A percentile compares a stretch with the other conserved stretches of the same genome.
Conservation (phyloP, 2,329 filamentous ascomycete species). For the Botrytis fabae region DNA sequence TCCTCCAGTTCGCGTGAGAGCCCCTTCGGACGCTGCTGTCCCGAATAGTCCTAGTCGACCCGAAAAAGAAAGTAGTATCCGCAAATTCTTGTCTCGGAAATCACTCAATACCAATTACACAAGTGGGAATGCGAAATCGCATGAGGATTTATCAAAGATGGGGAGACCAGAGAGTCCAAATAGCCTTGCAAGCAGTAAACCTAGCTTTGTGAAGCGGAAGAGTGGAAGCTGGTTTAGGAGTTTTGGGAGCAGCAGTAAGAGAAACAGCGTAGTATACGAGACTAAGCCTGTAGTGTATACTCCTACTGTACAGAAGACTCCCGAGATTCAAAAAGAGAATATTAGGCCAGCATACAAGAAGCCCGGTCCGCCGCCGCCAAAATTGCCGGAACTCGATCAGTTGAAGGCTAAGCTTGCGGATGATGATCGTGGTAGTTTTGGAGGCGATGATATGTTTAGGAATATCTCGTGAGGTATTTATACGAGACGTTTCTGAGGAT, state of each 20-base stretch:
- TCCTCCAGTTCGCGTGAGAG: background rate
- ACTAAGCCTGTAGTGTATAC: conserved; percentile 8
- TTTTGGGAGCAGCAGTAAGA: conserved; percentile 32
- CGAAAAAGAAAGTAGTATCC: conserved; percentile 42
- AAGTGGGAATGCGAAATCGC: conserved; percentile 34
- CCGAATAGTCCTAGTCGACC: conserved; percentile 27
- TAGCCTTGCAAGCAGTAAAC: conserved; percentile 33
- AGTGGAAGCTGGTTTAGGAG: conserved; percentile 40
- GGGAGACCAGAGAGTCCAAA: conserved; percentile 37
- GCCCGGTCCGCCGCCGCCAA: conserved; percentile 40
- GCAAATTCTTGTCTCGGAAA: conserved; percentile 42
- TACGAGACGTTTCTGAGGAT: conserved; percentile 30
- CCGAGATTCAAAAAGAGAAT: conserved; percentile 26
- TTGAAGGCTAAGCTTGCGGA: conserved; percentile 39
- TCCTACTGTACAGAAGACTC: conserved; percentile 17
- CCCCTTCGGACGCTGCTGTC: conserved; percentile 25
- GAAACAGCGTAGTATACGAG: conserved; percentile 35
- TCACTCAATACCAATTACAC: conserved; percentile 41
- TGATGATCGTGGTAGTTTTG: conserved; percentile 38
- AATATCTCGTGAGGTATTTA: conserved; percentile 38
- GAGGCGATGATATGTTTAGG: conserved; percentile 42
- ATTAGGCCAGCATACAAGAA: conserved; percentile 28
- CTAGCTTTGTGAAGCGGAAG: conserved; percentile 34
- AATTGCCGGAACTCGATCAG: conserved; percentile 40
- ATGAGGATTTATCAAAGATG: conserved; percentile 35